phyloP scores from a whole-genome alignment of 2,329 filamentous ascomycete genomes.

The Boeremia exigua region DNA sequence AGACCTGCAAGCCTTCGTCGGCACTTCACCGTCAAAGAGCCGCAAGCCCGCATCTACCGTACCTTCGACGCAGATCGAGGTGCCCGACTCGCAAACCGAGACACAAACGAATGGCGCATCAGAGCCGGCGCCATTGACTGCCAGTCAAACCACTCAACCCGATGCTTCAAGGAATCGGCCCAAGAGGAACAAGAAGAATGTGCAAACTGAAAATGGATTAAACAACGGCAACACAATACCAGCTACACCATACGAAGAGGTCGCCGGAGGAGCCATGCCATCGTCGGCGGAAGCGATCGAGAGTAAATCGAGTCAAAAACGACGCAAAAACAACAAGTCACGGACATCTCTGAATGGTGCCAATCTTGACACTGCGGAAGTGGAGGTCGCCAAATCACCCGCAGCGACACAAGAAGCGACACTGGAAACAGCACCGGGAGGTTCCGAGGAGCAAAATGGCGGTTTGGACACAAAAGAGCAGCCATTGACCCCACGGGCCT shows the following conservation, averaged over 20 bases:
- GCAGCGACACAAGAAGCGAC: neutral
- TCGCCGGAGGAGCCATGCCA: neutral
- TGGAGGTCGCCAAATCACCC: neutral
- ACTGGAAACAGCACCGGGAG: neutral
- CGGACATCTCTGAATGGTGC: neutral
- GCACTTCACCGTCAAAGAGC: conserved; percentile 5
- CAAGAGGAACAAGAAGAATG: conserved; percentile 2
- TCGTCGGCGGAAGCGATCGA: neutral
- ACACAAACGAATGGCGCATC: neutral
- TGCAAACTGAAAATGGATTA: neutral
- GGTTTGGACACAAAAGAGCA: neutral
- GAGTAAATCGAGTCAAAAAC: neutral
- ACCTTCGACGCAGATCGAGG: conserved; percentile 12
- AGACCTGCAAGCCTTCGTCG: neutral
- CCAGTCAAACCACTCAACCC: conserved; percentile 4
- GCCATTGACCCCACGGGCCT: conserved; percentile 1
- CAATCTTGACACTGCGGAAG: neutral
- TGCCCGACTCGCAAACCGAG: conserved; percentile 21
- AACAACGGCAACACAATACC: neutral
- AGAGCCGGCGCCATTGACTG: conserved; percentile 11
- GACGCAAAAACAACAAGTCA: neutral
- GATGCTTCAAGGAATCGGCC: neutral
- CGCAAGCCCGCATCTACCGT: neutral
- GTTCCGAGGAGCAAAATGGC: neutral
- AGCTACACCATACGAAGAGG: neutral